Percentiles rank a stretch among this genome's conserved stretches.
These are phyloP conservation scores for Jackrogersella minutella DNA, from an alignment of 495 filamentous ascomycete species.

Conservation along the genomic window DNA sequence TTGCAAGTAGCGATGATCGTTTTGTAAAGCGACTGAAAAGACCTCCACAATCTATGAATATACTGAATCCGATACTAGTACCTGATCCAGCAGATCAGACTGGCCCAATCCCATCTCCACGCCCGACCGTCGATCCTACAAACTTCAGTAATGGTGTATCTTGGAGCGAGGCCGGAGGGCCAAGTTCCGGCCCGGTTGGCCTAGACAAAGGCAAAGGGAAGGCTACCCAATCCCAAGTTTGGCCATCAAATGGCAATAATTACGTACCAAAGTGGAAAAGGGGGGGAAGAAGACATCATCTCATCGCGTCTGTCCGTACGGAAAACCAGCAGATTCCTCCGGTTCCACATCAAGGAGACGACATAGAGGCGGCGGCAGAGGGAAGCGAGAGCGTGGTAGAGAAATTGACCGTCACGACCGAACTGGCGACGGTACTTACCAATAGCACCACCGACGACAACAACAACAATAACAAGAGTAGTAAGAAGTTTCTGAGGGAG, in stretches of 20 bases:
- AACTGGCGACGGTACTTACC: background rate
- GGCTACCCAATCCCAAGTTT: background rate
- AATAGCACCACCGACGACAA: background rate
- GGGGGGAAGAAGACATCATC: background rate
- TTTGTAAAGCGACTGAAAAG: background rate
- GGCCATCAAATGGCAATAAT: background rate
- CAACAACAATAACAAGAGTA: background rate
- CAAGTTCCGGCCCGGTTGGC: background rate
- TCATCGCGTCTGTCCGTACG: background rate
- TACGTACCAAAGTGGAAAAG: background rate
- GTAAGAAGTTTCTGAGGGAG: slow-evolving; percentile 13
- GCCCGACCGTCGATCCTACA: background rate
- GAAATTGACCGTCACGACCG: background rate
- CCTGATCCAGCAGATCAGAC: background rate
- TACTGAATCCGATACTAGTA: background rate
- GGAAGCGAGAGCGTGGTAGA: background rate
- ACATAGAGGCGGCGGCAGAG: background rate
- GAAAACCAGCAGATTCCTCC: background rate
- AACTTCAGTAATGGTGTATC: background rate
- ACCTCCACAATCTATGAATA: background rate
- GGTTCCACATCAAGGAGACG: background rate
- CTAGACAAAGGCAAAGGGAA: background rate
- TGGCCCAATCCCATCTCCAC: background rate
- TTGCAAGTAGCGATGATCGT: background rate
- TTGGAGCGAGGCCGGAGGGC: background rate